These are phyloP conservation scores for Astrothelium subdiscretum DNA, from an alignment of 495 filamentous ascomycete genomes.

Conservation along the genomic window DNA sequence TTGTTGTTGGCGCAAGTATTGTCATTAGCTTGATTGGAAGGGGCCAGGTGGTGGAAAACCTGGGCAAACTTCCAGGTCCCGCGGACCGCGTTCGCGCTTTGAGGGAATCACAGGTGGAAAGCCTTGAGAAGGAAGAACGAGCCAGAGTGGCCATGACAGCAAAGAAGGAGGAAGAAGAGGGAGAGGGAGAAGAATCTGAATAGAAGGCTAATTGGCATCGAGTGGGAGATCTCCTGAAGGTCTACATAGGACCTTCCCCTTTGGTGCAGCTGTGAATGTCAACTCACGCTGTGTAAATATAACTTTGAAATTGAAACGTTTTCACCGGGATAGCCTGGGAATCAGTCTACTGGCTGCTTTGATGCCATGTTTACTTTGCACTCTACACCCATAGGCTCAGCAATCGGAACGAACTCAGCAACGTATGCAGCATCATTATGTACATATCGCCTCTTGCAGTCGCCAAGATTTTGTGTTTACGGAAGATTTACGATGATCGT, in stretches of 20 bases:
- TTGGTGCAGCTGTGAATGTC: neutral
- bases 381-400: too few relatives aligned
- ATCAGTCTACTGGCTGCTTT: neutral
- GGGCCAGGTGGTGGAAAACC: constrained; percentile 61
- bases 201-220: neutral
- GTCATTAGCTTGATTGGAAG: constrained; percentile 77
- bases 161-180: constrained; percentile 27
- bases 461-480: neutral
- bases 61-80: constrained; percentile 34
- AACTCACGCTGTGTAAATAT: neutral
- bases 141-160: constrained; percentile 34
- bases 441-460: neutral
- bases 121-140: constrained; percentile 47
- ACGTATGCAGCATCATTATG: too few relatives aligned
- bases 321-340: neutral
- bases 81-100: constrained; percentile 56
- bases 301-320: neutral
- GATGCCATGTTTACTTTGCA: neutral
- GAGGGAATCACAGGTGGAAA: constrained; percentile 44
- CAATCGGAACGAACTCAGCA: too few relatives aligned
- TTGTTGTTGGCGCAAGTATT: constrained; percentile 79
- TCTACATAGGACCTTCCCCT: too few relatives aligned
- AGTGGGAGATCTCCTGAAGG: neutral
- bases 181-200: constrained; percentile 26
- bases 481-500: neutral